A percentile compares a stretch with the other conserved stretches of the same genome.
Conservation (phyloP, 2,329 filamentous ascomycete species). For the Penicillium frequentans region DNA sequence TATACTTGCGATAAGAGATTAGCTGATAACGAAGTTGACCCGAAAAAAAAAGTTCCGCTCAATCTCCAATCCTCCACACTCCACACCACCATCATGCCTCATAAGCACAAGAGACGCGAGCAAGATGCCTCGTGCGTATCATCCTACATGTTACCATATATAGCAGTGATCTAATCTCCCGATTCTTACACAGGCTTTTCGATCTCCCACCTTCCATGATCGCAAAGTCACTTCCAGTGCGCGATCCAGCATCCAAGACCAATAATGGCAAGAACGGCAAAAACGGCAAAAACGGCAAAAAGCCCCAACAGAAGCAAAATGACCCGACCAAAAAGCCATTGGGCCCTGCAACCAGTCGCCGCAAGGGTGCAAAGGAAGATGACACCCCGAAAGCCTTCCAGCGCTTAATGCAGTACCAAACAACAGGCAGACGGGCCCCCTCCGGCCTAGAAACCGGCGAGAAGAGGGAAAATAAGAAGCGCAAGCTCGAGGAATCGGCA, state of each 20-base stretch:
- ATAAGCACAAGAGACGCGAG: conserved; percentile 73
- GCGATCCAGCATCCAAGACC: conserved; percentile 44
- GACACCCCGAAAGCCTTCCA: conserved; percentile 89
- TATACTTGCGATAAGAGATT: conserved; percentile 20
- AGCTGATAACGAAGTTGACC: conserved; percentile 7
- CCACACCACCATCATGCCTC: conserved; percentile 58
- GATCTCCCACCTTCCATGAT: conserved; percentile 62
- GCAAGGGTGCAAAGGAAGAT: conserved; percentile 52
- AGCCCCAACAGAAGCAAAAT: conserved; percentile 13
- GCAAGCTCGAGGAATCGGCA: conserved; percentile 39
- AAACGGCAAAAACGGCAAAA: conserved; percentile 25
- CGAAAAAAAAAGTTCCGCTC: conserved; percentile 23
- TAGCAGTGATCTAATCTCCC: not conserved
- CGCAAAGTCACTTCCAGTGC: conserved; percentile 60
- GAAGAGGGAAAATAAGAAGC: conserved; percentile 48
- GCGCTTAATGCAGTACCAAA: conserved; percentile 75
- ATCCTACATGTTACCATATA: not conserved
- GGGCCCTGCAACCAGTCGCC: conserved; percentile 45
- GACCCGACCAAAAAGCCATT: conserved; percentile 42
- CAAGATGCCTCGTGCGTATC: conserved; percentile 53
- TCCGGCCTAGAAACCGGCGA: conserved; percentile 64
- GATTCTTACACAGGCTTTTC: conserved; percentile 37
- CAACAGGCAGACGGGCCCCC: conserved; percentile 55
- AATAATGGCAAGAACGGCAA: conserved; percentile 25
- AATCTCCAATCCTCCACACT: conserved; percentile 11